Base-by-base conservation (phyloP, 2,329 filamentous ascomycete genomes). In the Xylariaceae sp. region DNA sequence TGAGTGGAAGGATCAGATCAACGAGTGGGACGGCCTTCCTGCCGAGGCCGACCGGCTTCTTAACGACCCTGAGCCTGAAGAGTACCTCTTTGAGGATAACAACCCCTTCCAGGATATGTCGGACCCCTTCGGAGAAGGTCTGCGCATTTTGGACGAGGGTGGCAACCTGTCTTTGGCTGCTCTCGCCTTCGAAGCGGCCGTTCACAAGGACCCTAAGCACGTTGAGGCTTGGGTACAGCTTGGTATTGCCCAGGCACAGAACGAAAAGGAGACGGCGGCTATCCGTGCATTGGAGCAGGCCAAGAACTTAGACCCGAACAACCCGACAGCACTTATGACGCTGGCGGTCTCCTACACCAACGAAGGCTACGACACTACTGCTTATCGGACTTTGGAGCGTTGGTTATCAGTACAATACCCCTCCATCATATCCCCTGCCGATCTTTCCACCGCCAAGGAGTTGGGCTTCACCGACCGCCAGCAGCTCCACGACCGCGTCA, bases 321-420 rank as follows among this genome's bases (percentile, higher is more conserved):
- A 96, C 71, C 82, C 95, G 17, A 85, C 90, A 61, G 93, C 92
- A 0, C 82, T 99, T 51, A 97, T 99, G 93, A 92, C 91, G 1
- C 79, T 99, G 55, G 92, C 93, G 11, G 93, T 99, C 17, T 96
- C 90, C 4, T 99, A 99, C 75, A 99, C 94, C 52, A 99, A 99
- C 76, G 94, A 99, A 77, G 94, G 93, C 63, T 99, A 97, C 76
- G 94, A 99, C 75, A 93, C 89, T 71, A 96, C 92, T 17, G 93
- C 94, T 52, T 99, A 97, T 79, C 87, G 93, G 57, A 97, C 93
- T 8, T 82, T 99, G 11, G 94, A 99, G 77, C 89, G 93, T 65
- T 99, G 94, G 94, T 82, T 99, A 35, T 90, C 91, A n/a, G 85
- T 90, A 69, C 96, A 96, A 75, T 99, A 99, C 75, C 92, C 94